Evolutionary conservation across 371 early-diverging fungal genomes (phyloP).

Genomic region (Mycotypha africana): DNA sequence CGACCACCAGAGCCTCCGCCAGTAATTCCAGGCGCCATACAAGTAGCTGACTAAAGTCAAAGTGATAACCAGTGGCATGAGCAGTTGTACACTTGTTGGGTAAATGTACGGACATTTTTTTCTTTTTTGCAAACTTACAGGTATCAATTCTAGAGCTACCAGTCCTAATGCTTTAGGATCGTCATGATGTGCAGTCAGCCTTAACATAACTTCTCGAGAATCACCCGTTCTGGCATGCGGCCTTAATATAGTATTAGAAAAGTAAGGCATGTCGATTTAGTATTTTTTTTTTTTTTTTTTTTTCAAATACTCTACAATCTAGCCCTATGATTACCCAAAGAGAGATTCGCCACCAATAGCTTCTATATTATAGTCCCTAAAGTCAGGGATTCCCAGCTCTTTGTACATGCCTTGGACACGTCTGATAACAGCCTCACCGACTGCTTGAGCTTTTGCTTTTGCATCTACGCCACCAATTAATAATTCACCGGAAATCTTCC

Average conservation of each 20-base stretch:
- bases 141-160: conserved; percentile 64
- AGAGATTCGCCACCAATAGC: conserved; percentile 65
- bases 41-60: conserved; percentile 65
- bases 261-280: not conserved
- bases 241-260: conserved; percentile 13
- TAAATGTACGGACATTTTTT: no score
- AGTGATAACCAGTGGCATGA: no score
- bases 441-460: conserved; percentile 56
- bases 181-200: conserved; percentile 59
- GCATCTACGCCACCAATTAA: conserved; percentile 68
- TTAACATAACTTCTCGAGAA: conserved; percentile 62
- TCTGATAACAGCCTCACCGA: conserved; percentile 58
- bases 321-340: conserved; percentile 51
- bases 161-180: conserved; percentile 50
- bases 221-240: conserved; percentile 42
- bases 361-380: conserved; percentile 54
- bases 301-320: not conserved
- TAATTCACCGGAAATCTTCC: conserved; percentile 62
- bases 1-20: conserved; percentile 56
- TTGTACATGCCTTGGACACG: conserved; percentile 49
- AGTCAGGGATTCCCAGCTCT: conserved; percentile 44
- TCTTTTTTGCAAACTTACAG: no score
- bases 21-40: conserved; percentile 73
- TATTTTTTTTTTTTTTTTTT: no score
- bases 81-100: no score